Conservation (phyloP, 306 rosid species). For the Vigna nakashimae region DNA sequence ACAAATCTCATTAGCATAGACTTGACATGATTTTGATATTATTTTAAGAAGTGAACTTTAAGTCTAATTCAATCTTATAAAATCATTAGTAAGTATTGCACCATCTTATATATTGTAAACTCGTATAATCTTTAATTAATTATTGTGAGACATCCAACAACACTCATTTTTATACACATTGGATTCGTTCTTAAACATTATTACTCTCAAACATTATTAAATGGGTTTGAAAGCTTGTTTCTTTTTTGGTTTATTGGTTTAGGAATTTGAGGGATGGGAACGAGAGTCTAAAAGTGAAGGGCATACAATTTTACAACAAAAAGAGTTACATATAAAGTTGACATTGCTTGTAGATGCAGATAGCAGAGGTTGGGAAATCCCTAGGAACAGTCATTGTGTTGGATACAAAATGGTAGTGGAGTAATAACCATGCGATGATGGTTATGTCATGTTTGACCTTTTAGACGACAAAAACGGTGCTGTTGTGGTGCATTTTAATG, state of each 20-base stretch:
- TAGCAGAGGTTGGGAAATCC: conserved; percentile 8
- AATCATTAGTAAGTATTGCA: too few species aligned
- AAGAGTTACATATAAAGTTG: not conserved
- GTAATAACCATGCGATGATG: conserved; percentile 1
- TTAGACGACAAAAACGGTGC: conserved; percentile 60
- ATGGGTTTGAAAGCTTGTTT: not conserved
- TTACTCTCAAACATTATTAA: not conserved
- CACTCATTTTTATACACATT: not conserved
- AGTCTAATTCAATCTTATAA: too few species aligned
- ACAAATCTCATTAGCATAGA: too few species aligned
- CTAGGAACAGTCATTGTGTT: conserved; percentile 28
- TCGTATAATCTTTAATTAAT: too few species aligned
- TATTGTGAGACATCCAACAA: too few species aligned
- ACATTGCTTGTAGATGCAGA: conserved; percentile 4
- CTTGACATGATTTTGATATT: too few species aligned
- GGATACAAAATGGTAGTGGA: conserved; percentile 35
- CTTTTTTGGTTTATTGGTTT: not conserved
- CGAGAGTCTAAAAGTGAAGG: not conserved
- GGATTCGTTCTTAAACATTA: not conserved
- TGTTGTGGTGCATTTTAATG: conserved; percentile 51
- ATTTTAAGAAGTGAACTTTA: too few species aligned
- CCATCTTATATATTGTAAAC: too few species aligned
- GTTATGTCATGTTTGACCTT: conserved; percentile 60
- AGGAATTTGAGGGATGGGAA: not conserved
- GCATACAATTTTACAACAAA: not conserved